Evolutionary conservation across 345 rosid genomes (phyloP).

Genomic region (Populus simonii): DNA sequence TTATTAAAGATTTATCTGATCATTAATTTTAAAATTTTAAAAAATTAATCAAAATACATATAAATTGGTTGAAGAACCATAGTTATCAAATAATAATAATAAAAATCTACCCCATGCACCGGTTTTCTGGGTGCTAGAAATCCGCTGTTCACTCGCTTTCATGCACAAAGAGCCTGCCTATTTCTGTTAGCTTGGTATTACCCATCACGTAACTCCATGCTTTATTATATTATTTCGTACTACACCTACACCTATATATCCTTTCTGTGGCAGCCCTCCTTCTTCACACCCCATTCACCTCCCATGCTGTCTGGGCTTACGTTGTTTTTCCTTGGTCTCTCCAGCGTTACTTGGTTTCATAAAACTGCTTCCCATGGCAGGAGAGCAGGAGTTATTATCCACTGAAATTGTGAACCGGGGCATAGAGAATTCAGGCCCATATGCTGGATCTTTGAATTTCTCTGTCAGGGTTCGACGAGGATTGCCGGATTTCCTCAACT

Average conservation of each 20-base stretch:
- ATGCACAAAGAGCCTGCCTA: conserved; percentile 11
- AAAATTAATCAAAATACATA: no score
- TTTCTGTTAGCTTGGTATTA: conserved; percentile 8
- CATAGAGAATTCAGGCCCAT: conserved; percentile 31
- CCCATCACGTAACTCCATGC: conserved; percentile 1
- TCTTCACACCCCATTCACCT: no score
- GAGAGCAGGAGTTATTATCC: conserved; percentile 29
- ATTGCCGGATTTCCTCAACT: conserved; percentile 49
- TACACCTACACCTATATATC: neutral
- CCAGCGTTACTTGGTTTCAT: neutral
- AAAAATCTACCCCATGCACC: neutral
- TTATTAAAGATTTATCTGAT: no score
- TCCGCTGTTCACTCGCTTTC: conserved; percentile 1
- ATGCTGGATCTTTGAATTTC: conserved; percentile 45
- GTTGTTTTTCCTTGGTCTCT: neutral
- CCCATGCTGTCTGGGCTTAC: neutral
- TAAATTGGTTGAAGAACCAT: accelerated
- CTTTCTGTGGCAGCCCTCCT: neutral
- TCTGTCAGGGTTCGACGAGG: conserved; percentile 39
- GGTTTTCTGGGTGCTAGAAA: neutral
- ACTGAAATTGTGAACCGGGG: conserved; percentile 53
- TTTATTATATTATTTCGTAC: neutral
- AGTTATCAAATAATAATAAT: neutral
- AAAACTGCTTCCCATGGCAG: conserved; percentile 16
- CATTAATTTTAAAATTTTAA: no score